These are phyloP conservation scores for Syzygium aqueum DNA, from an alignment of 345 rosid genomes.

Conservation along the genomic window DNA sequence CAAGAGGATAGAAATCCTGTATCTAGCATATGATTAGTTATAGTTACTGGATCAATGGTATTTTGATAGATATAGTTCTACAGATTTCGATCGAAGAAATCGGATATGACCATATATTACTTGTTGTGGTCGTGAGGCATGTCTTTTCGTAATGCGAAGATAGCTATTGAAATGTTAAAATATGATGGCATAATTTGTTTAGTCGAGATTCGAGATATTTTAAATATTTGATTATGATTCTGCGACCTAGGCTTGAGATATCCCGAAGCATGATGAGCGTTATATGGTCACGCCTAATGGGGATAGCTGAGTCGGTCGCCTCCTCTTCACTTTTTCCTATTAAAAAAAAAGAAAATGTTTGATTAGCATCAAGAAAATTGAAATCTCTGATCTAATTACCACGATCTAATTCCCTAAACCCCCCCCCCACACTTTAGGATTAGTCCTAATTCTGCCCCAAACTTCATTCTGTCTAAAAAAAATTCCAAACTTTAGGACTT, in stretches of 20 bases:
- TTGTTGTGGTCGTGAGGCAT: not conserved
- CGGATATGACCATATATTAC: not conserved
- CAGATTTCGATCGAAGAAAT: not conserved
- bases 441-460: too few relatives aligned
- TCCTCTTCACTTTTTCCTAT: not conserved
- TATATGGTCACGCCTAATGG: not conserved
- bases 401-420: too few relatives aligned
- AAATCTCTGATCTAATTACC: not conserved
- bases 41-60: too few relatives aligned
- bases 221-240: too few relatives aligned
- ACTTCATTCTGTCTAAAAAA: too few relatives aligned
- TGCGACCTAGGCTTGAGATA: not conserved
- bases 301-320: too few relatives aligned
- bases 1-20: not conserved
- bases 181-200: not conserved
- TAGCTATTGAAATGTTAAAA: not conserved
- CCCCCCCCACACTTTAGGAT: too few relatives aligned
- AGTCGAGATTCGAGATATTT: not conserved
- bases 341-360: not conserved
- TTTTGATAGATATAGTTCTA: not conserved
- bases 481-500: too few relatives aligned
- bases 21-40: not conserved
- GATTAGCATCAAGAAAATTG: not conserved
- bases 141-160: not conserved
- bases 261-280: not conserved